These are phyloP conservation scores for Kuraishia capsulata DNA, from an alignment of 805 yeast species.

Conservation along the genomic window DNA sequence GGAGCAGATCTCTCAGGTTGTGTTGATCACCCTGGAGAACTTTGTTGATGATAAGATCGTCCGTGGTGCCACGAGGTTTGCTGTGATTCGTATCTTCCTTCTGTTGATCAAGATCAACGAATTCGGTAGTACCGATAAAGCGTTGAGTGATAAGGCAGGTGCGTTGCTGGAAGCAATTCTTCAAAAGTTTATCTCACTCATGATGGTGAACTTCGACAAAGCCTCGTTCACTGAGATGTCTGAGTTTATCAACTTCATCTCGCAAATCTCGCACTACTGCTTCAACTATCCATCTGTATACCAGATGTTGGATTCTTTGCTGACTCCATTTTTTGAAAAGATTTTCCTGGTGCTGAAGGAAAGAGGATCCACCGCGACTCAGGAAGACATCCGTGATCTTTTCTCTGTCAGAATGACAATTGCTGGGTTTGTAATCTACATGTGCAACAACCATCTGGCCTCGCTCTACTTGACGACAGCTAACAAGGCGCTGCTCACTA, in stretches of 20 bases:
- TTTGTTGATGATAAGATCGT: conserved; percentile 58
- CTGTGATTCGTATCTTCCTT: conserved; percentile 81
- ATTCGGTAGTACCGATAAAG: not conserved
- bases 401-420: conserved; percentile 43
- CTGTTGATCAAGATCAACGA: conserved; percentile 41
- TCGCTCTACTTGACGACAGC: conserved; percentile 65
- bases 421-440: conserved; percentile 56
- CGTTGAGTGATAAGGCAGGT: not conserved
- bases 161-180: conserved; percentile 31
- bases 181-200: conserved; percentile 61
- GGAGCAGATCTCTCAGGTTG: conserved; percentile 56
- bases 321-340: conserved; percentile 67
- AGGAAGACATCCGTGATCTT: not conserved
- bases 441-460: conserved; percentile 71
- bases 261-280: conserved; percentile 79
- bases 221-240: conserved; percentile 56
- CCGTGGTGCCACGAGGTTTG: conserved; percentile 79
- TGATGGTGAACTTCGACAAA: conserved; percentile 48
- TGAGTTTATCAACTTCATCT: conserved; percentile 78
- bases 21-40: conserved; percentile 72
- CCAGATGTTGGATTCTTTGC: conserved; percentile 60
- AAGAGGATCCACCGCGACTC: conserved; percentile 45
- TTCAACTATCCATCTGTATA: conserved; percentile 59
- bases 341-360: conserved; percentile 37
- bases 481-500: conserved; percentile 52